phyloP scores from a whole-genome alignment of 352 stramenopile species.

The Pythium phragmitis region DNA sequence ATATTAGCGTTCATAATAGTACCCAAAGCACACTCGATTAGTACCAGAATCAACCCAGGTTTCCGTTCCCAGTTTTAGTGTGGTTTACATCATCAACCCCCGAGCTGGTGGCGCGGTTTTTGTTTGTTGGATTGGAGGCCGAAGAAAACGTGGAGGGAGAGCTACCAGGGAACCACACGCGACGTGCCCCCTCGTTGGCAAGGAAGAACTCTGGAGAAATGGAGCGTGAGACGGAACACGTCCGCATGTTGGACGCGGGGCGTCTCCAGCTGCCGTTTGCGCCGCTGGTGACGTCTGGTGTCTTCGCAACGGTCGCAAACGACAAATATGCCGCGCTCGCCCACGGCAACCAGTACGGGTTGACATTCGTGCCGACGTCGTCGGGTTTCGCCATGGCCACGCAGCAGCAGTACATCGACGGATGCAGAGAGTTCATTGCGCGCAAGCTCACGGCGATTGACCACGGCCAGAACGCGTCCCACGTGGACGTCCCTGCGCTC shows the following conservation, averaged over 20 bases:
- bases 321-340: slow-evolving; percentile 52
- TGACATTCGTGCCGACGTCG: slow-evolving; percentile 45
- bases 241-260: slow-evolving; percentile 73
- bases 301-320: slow-evolving; percentile 35
- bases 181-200: neutral
- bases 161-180: slow-evolving; percentile 6
- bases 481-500: slow-evolving; percentile 44
- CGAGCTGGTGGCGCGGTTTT: neutral
- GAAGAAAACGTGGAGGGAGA: neutral
- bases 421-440: slow-evolving; percentile 43
- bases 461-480: slow-evolving; percentile 48
- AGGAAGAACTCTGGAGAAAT: neutral
- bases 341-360: slow-evolving; percentile 59
- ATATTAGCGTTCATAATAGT: neutral
- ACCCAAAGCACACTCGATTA: neutral
- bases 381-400: slow-evolving; percentile 46
- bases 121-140: neutral
- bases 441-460: slow-evolving; percentile 51
- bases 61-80: neutral
- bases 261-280: slow-evolving; percentile 45
- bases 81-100: slow-evolving; percentile 1
- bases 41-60: neutral
- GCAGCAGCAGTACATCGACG: slow-evolving; percentile 34
- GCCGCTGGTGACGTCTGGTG: slow-evolving; percentile 27
- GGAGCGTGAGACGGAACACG: slow-evolving; percentile 60